Evolutionary conservation across 2,329 filamentous ascomycete genomes (phyloP), one percentile per base, ranked within the genome.

Genomic region (Cryoendolithus antarcticus): DNA sequence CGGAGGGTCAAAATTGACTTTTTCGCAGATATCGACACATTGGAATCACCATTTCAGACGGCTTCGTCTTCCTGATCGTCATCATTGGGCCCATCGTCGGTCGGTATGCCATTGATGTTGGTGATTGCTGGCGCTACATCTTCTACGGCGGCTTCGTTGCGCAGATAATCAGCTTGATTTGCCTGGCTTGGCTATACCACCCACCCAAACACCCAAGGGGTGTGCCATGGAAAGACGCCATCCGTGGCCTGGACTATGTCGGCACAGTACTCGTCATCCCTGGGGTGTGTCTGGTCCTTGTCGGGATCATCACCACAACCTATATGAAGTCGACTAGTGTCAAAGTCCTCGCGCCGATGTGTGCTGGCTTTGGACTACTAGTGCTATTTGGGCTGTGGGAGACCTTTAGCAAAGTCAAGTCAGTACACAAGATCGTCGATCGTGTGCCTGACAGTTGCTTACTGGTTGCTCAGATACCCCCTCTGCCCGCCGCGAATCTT

Each of bases 61-160:
- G 37, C 30, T 57, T 58, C 7, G 62, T 65, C 10, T 63, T 63
- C 33, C 52, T 70, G 35, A 60, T 62, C 2, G 64, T 69, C 6
- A 59, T 69, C 13, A 56, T 69, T 6, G 64, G 60, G 0, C 65
- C 66, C 3, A 59, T 69, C 6, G 63, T 62, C 7, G 66, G 61
- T n/a, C 51, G 64, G 6, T 69, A 62, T 44, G 62, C 61, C 2
- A 60, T 57, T 29, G 51, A 62, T 37, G 42, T 55, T 31, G 57
- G 52, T 3, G 53, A 58, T 4, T 24, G 35, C 13, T 70, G 66
- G 66, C 51, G 58, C 32, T 67, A 63, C 61, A 60, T 68, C 32
- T 70, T 68, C 46, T 67, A 65, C 41, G 60, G 52, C 1, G 58
- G 62, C 1, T 61, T 64, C n/a, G 62, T 68, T 34, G 57, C 57